Conservation (phyloP, 352 stramenopile species). For the Pythium insidiosum region DNA sequence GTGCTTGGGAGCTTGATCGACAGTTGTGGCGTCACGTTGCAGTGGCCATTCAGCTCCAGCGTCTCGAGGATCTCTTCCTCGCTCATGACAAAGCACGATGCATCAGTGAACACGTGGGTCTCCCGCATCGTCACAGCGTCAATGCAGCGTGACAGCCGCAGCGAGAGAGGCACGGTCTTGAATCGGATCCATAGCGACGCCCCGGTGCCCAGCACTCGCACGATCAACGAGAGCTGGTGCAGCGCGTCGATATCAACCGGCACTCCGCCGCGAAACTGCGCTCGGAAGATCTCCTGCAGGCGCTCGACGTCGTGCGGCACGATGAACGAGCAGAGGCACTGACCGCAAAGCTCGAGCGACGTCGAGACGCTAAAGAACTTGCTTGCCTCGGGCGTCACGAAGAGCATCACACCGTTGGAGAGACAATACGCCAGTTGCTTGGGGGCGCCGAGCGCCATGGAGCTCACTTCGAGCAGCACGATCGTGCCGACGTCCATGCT, state of each 20-base stretch:
- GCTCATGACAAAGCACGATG: constrained; percentile 63
- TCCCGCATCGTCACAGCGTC: constrained; percentile 51
- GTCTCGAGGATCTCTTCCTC: constrained; percentile 50
- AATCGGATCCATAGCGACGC: constrained; percentile 45
- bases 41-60: too few species aligned
- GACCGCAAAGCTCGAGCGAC: constrained; percentile 44
- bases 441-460: constrained; percentile 31
- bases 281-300: constrained; percentile 45
- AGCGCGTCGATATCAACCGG: constrained; percentile 10
- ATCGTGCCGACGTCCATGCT: constrained; percentile 40
- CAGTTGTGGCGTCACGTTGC: too few species aligned
- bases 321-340: constrained; percentile 54
- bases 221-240: constrained; percentile 32
- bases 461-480: constrained; percentile 57
- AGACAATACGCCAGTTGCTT: constrained; percentile 73
- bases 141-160: constrained; percentile 75
- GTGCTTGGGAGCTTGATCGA: too few species aligned
- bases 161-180: constrained; percentile 47
- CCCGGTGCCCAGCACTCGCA: constrained; percentile 20
- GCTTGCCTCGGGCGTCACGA: constrained; percentile 41
- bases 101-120: constrained; percentile 48
- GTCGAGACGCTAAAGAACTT: constrained; percentile 23
- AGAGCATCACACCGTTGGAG: constrained; percentile 63
- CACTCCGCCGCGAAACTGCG: constrained; percentile 12
- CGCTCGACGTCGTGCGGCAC: constrained; percentile 45